These are phyloP conservation scores for Chlamydomonas sp. DNA, from an alignment of 139 green algal genomes.

Conservation along the genomic window DNA sequence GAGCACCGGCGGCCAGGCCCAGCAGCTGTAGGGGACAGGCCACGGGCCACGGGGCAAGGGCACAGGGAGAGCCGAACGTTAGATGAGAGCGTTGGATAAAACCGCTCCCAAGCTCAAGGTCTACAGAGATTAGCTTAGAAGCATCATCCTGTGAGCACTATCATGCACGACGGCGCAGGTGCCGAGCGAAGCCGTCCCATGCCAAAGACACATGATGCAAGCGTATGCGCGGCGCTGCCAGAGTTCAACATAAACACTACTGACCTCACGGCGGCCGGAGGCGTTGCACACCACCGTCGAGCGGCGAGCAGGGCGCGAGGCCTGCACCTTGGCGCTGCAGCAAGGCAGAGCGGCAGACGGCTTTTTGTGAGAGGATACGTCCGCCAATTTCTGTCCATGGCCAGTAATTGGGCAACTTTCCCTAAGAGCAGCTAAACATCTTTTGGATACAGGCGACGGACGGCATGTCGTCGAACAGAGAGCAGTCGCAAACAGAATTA, in stretches of 20 bases:
- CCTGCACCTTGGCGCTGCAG: slow-evolving; percentile 43
- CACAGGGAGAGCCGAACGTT: neutral
- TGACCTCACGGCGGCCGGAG: slow-evolving; percentile 40
- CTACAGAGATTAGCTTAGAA: too few species aligned
- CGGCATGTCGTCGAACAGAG: neutral
- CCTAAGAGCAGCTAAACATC: neutral
- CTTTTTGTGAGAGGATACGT: too few species aligned
- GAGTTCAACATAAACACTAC: neutral
- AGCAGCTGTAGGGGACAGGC: slow-evolving; percentile 29
- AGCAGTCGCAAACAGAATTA: too few species aligned
- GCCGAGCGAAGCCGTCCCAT: too few species aligned
- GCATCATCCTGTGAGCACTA: too few species aligned
- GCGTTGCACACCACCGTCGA: slow-evolving; percentile 36
- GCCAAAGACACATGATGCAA: too few species aligned
- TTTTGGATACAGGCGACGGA: neutral
- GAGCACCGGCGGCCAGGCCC: slow-evolving; percentile 22
- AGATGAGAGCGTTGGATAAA: neutral
- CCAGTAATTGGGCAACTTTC: too few species aligned
- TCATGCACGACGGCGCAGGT: too few species aligned
- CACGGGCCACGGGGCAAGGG: too few species aligned
- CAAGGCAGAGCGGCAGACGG: neutral
- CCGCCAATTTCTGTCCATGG: too few species aligned
- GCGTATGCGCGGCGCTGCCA: neutral
- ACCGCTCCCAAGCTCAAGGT: neutral
- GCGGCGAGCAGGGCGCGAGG: slow-evolving; percentile 20